Percentiles rank a stretch among this genome's conserved stretches.
These are phyloP conservation scores for Puccinia hordei DNA, from an alignment of 1,284 basidiomycete genomes.

Conservation along the genomic window DNA sequence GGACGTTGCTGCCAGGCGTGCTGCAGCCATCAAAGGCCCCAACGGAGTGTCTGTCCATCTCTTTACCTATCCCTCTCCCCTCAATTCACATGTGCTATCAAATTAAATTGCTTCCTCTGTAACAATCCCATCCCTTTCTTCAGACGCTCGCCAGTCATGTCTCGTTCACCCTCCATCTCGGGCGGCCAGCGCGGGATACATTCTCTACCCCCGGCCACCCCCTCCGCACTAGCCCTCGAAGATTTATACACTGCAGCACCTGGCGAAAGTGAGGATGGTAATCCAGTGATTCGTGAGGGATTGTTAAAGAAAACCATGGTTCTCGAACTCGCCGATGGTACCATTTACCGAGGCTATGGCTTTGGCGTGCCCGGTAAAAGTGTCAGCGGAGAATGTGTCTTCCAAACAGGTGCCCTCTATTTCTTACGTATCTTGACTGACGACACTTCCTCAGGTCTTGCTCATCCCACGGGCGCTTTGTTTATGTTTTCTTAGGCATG, in stretches of 20 bases:
- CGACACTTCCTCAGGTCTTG: constrained; percentile 15
- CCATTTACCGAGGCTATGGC: constrained; percentile 82
- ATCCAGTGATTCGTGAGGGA: constrained; percentile 29
- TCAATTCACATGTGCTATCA: neutral
- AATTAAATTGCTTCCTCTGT: neutral
- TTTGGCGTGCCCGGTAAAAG: constrained; percentile 92
- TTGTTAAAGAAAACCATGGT: constrained; percentile 64
- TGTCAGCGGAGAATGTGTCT: constrained; percentile 96
- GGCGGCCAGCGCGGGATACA: constrained; percentile 26
- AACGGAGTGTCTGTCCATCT: constrained; percentile 41
- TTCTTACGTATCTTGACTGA: neutral
- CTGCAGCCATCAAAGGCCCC: constrained; percentile 50
- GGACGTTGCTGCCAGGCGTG: constrained; percentile 49
- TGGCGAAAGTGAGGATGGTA: constrained; percentile 49
- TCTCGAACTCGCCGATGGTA: constrained; percentile 88
- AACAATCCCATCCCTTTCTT: neutral
- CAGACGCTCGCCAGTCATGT: constrained; percentile 48
- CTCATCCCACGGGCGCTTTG: neutral
- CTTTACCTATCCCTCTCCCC: neutral
- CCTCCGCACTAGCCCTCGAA: constrained; percentile 18
- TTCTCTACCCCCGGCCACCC: constrained; percentile 43
- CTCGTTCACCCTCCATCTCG: constrained; percentile 50
- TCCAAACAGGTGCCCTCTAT: constrained; percentile 84
- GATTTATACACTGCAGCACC: constrained; percentile 38
- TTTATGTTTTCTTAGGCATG: constrained; percentile 71